Evolutionary conservation across 1,284 basidiomycete species (phyloP), one percentile per base, ranked within the genome.

Genomic region (Rhizoctonia solani): DNA sequence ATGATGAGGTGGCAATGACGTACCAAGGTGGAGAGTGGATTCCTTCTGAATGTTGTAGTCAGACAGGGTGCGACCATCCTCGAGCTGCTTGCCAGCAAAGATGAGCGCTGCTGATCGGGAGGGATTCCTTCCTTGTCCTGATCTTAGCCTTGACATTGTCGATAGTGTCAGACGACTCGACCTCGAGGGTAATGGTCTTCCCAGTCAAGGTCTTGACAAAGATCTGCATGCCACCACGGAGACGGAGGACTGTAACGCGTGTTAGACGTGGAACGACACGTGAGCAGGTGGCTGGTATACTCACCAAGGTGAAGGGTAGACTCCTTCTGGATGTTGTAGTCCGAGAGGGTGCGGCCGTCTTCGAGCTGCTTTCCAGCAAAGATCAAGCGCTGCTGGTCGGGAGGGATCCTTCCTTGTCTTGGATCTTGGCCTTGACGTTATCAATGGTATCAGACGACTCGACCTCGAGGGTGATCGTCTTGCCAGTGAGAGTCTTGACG

Each of bases 21-120:
- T 39, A 66, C 52, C 96, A 71, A 98, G 81, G 80, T 99, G 95
- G 71, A 99, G 90, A 67, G 95, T 99, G 37, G 89, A 90, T 82
- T 94, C 92, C 83, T 93, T 94, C 81, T 94, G 96, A 75, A 98
- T 98, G 85, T 92, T 85, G 83, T 96, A 95, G n/a, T n/a, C n/a
- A n/a, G n/a, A n/a, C n/a, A n/a, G n/a, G n/a, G n/a, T n/a, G n/a
- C n/a, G n/a, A n/a, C 91, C 93, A 79, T 95, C 93, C 82, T 95
- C 93, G 72, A 98, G 90, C 82, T 98, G 95, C 84, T 98, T 98
- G 74, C 79, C 79, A 44, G 78, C 78, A 58, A 80, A 80, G 70
- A 79, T 80, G 80, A 71, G 41, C 79, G 77, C 74, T 80, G 79
- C 72, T 79, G 79, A 68, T 79, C 71, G 61, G 77, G 76, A 53